Evolutionary conservation across 495 filamentous ascomycete species (phyloP), one percentile per base, ranked within the genome.

Genomic region (Aspergillus leporis): DNA sequence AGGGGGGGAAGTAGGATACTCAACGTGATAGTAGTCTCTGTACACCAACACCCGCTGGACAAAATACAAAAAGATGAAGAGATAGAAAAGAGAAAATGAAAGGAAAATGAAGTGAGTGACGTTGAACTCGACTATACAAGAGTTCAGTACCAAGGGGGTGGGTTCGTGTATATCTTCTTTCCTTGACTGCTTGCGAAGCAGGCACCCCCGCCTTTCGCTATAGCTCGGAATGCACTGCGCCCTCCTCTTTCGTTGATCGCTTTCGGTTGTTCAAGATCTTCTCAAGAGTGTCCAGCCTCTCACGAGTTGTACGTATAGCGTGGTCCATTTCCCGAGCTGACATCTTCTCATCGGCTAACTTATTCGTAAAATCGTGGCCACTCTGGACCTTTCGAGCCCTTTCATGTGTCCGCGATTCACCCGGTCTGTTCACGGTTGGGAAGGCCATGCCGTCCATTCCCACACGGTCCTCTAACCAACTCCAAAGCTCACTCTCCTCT

Each of bases 401-500:
- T 53, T 65, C 53, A 28, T 61, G 57, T 47, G 60, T 31, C 53
- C 63, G 56, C 51, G 70, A 55, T 18, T 73, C 68, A 9, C 66
- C 57, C 6, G 64, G 61, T 40, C 65, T 60, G 31, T 73, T 66
- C 23, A 67, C 63, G 2, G 61, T 72, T 28, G 77, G 68, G 36
- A 79, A 73, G 10, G 78, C 74, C 58, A 90, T 72, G n/a, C 84
- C 81, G 53, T 91, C 86, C 70, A 93, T 78, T 5, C 89, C 90
- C 1, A 90, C 85, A 13, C 94, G 79, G 56, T 97, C 90, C 64
- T 99, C 94, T 12, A 99, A 77, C 94, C 94, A 99, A 51, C 89
- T 86, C 95, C 95, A 99, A 9, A 98, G 76, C 55, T 93, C 91
- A 63, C 85, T 90, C 68, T 98, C 94, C 66, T 98, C 94, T 18